These are phyloP conservation scores for Mucor piriformis DNA, from an alignment of 371 early-diverging fungal species.

Conservation along the genomic window DNA sequence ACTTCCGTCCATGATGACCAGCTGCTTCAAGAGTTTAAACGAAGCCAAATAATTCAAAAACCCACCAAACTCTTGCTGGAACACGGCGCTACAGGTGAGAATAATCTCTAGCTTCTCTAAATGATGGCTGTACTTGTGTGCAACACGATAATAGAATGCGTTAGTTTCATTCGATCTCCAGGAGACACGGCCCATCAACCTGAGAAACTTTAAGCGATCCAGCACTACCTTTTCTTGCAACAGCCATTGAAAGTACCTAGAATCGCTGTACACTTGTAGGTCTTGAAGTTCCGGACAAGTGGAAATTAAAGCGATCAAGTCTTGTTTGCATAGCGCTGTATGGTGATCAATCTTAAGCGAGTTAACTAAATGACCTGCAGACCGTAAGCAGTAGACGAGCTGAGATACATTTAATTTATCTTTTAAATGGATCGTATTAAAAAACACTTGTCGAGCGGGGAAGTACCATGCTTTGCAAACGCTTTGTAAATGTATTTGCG, in stretches of 20 bases:
- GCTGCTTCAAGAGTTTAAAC: not conserved
- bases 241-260: not conserved
- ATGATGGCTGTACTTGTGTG: not conserved
- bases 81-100: not conserved
- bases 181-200: not conserved
- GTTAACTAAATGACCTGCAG: not conserved
- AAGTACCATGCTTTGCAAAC: not conserved
- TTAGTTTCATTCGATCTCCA: not conserved
- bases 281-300: too few relatives aligned
- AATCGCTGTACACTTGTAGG: too few relatives aligned
- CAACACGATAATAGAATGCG: not conserved
- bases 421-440: not conserved
- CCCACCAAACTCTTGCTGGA: not conserved
- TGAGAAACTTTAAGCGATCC: not conserved
- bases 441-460: not conserved
- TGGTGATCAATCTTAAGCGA: not conserved
- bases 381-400: not conserved
- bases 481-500: too few relatives aligned
- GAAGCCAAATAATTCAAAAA: not conserved
- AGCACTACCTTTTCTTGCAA: not conserved
- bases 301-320: too few relatives aligned
- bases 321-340: too few relatives aligned
- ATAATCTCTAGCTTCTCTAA: not conserved
- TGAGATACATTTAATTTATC: not conserved
- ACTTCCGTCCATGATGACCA: not conserved